phyloP scores from a whole-genome alignment of 2,329 filamentous ascomycete genomes.

The Cytospora chrysosperma region DNA sequence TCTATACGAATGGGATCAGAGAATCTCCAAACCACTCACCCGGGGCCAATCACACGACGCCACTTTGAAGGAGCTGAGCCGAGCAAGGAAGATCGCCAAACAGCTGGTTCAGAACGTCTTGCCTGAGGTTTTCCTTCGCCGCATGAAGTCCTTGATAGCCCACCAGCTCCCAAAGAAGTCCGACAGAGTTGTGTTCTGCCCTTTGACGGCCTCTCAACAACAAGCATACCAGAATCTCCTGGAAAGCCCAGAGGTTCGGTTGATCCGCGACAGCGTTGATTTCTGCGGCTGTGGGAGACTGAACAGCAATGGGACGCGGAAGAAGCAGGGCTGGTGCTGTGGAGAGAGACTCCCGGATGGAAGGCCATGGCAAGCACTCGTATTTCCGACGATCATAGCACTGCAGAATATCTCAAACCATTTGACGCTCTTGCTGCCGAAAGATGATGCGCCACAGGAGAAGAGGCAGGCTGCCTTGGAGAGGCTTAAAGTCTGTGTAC shows the following conservation, averaged over 20 bases:
- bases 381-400: conserved; percentile 81
- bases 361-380: conserved; percentile 68
- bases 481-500: conserved; percentile 71
- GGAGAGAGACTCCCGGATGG: conserved; percentile 58
- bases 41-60: conserved; percentile 92
- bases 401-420: conserved; percentile 91
- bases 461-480: conserved; percentile 78
- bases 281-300: conserved; percentile 67
- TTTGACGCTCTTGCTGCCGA: conserved; percentile 80
- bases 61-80: conserved; percentile 76
- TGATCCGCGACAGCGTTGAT: conserved; percentile 67
- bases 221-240: conserved; percentile 82
- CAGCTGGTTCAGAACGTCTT: conserved; percentile 85
- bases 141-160: conserved; percentile 90
- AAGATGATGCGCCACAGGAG: conserved; percentile 54
- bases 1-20: conserved; percentile 71
- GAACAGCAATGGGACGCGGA: conserved; percentile 35
- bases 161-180: conserved; percentile 93
- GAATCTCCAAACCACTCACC: conserved; percentile 76
- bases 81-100: conserved; percentile 76
- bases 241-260: conserved; percentile 66
- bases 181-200: conserved; percentile 92
- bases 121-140: conserved; percentile 83
- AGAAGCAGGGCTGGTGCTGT: conserved; percentile 82
- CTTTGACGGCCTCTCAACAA: conserved; percentile 76